Base-by-base conservation (phyloP, 2,329 filamentous ascomycete genomes). In the Hymenoscyphus repandus region DNA sequence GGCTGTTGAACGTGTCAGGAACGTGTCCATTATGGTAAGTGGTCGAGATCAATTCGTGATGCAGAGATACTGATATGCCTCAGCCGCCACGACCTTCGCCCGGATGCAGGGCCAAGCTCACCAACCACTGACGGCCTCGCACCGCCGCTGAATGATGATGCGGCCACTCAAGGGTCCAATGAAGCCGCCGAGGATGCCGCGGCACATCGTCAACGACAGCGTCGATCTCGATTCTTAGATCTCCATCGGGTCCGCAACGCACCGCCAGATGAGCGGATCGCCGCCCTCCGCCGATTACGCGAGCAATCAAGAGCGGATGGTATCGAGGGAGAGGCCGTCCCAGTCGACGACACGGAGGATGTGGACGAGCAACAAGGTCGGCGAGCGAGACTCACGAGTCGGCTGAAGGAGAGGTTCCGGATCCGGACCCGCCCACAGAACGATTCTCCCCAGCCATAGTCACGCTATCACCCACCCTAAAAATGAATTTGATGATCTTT, bases 11-110 rank as follows among this genome's bases (percentile, higher is more conserved):
- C 50, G 78, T 87, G 10, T 85, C 82, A 10, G 83, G 83, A 52
- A 86, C 83, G 30, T 86, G 83, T 65, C 83, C 83, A 15, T 65
- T 86, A 52, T 86, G 83, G 83, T 86, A 72, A 72, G 79, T 71
- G 13, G 32, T 30, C 13, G 32, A 18, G 33, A 17, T 30, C 27
- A 31, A 12, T 42, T n/a, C 47, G 5, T 42, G 37, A 46, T 33
- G 15, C 41, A 52, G 37, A 30, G 45, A 49, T 60, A 53, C 57
- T 34, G 37, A 51, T 56, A 41, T 22, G n/a, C 10, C 18, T 49
- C 42, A 69, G 68, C 48, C 68, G 68, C 45, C 66, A 68, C 38
- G 68, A 70, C 59, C 63, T 70, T 15, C 64, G 66, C 32, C 66
- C 66, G 3, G 62, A 55, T 13, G 51, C 55, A 22, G 51, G 59